Percentiles rank a stretch among this genome's conserved stretches.
phyloP scores from a whole-genome alignment of 306 rosid genomes.

The Cotoneaster glaucophyllus region DNA sequence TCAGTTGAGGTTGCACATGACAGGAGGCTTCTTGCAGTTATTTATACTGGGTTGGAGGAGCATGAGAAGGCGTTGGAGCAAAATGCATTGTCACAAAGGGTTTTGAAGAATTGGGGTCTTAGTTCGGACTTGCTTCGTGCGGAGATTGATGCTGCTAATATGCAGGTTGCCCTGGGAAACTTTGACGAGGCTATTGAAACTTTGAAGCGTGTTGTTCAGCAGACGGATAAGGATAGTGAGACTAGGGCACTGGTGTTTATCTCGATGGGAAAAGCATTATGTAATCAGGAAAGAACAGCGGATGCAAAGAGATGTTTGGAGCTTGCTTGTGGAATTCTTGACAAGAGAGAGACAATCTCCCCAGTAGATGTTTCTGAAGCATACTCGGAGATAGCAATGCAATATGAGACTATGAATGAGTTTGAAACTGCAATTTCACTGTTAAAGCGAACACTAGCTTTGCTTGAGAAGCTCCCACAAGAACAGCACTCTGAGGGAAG shows the following conservation, averaged over 20 bases:
- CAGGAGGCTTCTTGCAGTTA: slow-evolving; percentile 74
- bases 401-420: slow-evolving; percentile 82
- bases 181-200: slow-evolving; percentile 70
- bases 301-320: slow-evolving; percentile 72
- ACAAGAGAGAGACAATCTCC: slow-evolving; percentile 49
- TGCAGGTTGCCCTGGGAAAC: slow-evolving; percentile 79
- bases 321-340: slow-evolving; percentile 73
- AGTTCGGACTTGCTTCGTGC: slow-evolving; percentile 64
- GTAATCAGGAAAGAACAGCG: slow-evolving; percentile 59
- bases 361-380: slow-evolving; percentile 84
- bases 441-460: slow-evolving; percentile 57
- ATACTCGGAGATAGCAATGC: slow-evolving; percentile 81
- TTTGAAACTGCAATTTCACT: slow-evolving; percentile 81
- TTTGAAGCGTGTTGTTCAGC: slow-evolving; percentile 55
- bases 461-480: slow-evolving; percentile 85
- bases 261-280: slow-evolving; percentile 82
- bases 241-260: slow-evolving; percentile 68
- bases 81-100: slow-evolving; percentile 60
- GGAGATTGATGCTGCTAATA: slow-evolving; percentile 82
- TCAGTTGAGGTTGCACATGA: slow-evolving; percentile 84
- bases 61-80: slow-evolving; percentile 89
- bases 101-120: slow-evolving; percentile 83
- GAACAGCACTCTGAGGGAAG: slow-evolving; percentile 91
- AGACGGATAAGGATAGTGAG: slow-evolving; percentile 65
- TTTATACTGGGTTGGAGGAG: slow-evolving; percentile 78